These are phyloP conservation scores for Pelargonium nanum DNA, from an alignment of 345 rosid species.

Conservation along the genomic window DNA sequence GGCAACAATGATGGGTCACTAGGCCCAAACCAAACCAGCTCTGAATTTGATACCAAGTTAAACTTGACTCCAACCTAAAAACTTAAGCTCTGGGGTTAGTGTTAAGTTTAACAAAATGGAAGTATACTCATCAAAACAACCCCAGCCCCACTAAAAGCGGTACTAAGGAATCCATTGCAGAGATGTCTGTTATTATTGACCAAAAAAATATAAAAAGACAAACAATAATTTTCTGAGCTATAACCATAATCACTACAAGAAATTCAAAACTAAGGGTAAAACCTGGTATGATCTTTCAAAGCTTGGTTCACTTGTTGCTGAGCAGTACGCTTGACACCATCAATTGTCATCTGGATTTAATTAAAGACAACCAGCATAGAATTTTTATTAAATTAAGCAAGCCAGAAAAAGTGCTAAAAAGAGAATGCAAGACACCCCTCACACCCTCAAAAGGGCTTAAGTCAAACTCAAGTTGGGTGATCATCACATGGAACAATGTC, in stretches of 20 bases:
- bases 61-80: no score
- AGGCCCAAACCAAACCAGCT: no score
- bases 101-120: no score
- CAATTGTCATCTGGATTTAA: constrained; percentile 66
- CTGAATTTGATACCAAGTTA: no score
- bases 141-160: background rate
- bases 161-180: background rate
- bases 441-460: no score
- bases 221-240: background rate
- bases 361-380: background rate
- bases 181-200: background rate
- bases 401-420: background rate
- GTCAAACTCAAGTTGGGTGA: background rate
- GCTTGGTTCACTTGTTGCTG: constrained; percentile 88
- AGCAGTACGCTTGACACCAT: constrained; percentile 93
- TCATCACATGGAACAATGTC: background rate
- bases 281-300: constrained; percentile 88
- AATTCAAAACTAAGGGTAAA: background rate
- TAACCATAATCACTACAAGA: background rate
- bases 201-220: background rate
- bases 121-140: background rate
- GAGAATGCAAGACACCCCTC: background rate
- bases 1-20: no score
- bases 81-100: no score
- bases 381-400: background rate